A percentile compares a stretch with the other conserved stretches of the same genome.
These are phyloP conservation scores for Chaetomium olivaceum DNA, from an alignment of 2,329 filamentous ascomycete species.

Conservation along the genomic window DNA sequence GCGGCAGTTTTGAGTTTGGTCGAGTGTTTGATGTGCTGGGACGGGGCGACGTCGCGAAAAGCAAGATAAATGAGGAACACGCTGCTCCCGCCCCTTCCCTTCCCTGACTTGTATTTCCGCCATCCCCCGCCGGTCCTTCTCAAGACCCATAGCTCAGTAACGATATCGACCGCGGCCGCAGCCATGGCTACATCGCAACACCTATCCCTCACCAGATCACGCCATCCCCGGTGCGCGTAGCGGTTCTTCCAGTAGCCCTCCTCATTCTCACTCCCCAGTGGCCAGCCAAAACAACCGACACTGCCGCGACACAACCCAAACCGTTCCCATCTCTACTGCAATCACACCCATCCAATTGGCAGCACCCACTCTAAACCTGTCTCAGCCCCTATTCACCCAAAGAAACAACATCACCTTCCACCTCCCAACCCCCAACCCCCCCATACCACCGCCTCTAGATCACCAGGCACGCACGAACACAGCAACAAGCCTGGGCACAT, in stretches of 20 bases:
- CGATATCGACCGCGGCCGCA: neutral
- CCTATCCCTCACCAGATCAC: constrained; percentile 9
- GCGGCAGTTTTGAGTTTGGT: neutral
- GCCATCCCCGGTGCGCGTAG: constrained; percentile 29
- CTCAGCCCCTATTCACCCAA: neutral
- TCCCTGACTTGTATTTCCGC: neutral
- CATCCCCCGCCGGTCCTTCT: neutral
- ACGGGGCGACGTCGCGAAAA: neutral
- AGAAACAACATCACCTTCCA: too few species aligned
- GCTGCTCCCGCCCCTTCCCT: constrained; percentile 7
- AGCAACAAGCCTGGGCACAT: neutral
- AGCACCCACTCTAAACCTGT: neutral
- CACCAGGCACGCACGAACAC: too few species aligned
- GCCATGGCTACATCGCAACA: neutral
- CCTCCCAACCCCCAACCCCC: too few species aligned
- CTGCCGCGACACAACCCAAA: constrained; percentile 1
- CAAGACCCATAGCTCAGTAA: neutral
- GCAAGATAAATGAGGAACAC: neutral
- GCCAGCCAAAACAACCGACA: constrained; percentile 69
- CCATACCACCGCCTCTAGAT: too few species aligned
- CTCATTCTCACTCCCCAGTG: constrained; percentile 45
- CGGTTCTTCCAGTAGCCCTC: constrained; percentile 29
- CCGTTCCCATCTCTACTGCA: neutral
- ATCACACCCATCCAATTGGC: neutral
- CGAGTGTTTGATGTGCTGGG: neutral